Base-by-base conservation (phyloP, 345 rosid species). In the Arabis hirsuta region DNA sequence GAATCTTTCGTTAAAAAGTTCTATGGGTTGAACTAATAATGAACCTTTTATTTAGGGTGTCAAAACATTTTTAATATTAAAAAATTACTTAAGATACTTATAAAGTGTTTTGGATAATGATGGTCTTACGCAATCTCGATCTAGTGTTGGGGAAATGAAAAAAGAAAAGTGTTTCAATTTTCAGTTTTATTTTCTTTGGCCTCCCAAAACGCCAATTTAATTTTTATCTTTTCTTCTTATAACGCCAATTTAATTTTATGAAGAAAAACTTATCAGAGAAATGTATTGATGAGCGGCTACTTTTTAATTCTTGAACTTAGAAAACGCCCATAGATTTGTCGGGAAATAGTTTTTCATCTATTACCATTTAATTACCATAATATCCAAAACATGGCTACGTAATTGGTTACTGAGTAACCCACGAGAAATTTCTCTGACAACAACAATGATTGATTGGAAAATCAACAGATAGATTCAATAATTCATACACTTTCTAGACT, bases 361-460 rank as follows among this genome's bases (percentile, higher is more conserved):
- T 52, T 71, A 26, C 42, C 29, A 50, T 51, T 39, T 61, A 52
- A 7, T 51, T 4, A 51, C 50, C 50, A 70, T 39, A 70, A 50
- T 51, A 39, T 52, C 68, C 29, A 47, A 52, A 52, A 51, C 62
- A 62, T 72, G 76, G 70, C 70, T 54, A 44, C 64, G 76, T 45
- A 56, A 54, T 62, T 44, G 56, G 62, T 44, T 34, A 44, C 57
- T 72, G 70, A 72, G 24, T 22, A 22, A 63, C 56, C 56, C 76
- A 45, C 65, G 64, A 46, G 27, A 63, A n/a, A 45, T 43, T 72
- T 50, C 48, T 62, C 76, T 71, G 76, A 52, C 76, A 71, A 52
- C 11, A 71, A 62, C 62, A 9, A 46, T 52, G 76, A 52, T 42
- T 71, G 62, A 50, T 52, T 52, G 20, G 31, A 50, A 36, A 7